Base-by-base conservation (phyloP, 2,329 filamentous ascomycete genomes). In the Arthrinium phaeospermum region DNA sequence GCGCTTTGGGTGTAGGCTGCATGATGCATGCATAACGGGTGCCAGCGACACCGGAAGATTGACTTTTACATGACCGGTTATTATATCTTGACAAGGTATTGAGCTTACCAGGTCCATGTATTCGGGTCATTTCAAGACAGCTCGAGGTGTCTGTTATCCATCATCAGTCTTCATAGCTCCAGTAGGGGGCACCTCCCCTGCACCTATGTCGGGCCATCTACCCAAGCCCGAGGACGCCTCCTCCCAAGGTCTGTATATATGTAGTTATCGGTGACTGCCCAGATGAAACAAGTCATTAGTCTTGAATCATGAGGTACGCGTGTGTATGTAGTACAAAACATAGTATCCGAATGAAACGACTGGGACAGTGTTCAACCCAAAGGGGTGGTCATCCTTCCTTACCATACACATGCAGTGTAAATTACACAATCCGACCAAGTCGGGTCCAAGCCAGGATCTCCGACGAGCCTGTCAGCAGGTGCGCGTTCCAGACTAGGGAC, bases 321-420 rank as follows among this genome's bases (percentile, higher is more conserved):
- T 22, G 51, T 6, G 16, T 64, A 34, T 37, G 19, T 41, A 14
- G 57, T 34, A 64, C 57, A 64, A 61, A 57, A 64, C 19, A 64
- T 34, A 41, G 57, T 64, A 41, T 64, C 34, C 57, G 41, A 4
- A 4, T 6, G 34, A 1, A 64, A 41, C n/a, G 22, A 41, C 19
- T 41, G 3, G 34, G 14, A 64, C 57, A 24, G 57, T 64, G 57
- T 64, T 41, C 57, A 64, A 64, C 57, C 34, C 57, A 64, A 64
- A 22, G 19, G 34, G 57, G 41, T 64, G 57, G 57, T 41, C 34
- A 41, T n/a, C 22, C 57, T 19, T n/a, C 57, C 57, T 37, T 64
- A 8, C 34, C 16, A 27, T 51, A 27, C 49, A 12, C 27, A 64
- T 64, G 57, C 57, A 64, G 57, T 64, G 57, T 64, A 64, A n/a